These are phyloP conservation scores for Phialocephala sp. DNA, from an alignment of 2,329 filamentous ascomycete species.

Conservation along the genomic window DNA sequence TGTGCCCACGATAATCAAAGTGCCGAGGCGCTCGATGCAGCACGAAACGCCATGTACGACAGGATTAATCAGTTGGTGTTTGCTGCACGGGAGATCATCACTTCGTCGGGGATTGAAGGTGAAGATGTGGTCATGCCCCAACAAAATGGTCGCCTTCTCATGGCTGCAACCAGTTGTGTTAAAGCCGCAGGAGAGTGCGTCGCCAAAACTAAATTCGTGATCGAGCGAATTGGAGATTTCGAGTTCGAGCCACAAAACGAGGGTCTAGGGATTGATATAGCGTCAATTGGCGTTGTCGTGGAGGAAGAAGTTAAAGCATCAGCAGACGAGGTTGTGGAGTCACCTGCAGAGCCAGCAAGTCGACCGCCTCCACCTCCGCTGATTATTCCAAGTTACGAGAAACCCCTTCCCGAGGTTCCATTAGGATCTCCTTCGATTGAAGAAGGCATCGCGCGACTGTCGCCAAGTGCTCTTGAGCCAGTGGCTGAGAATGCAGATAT, in stretches of 20 bases:
- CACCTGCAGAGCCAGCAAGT: constrained; percentile 42
- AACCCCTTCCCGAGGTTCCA: constrained; percentile 72
- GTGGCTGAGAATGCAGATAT: constrained; percentile 29
- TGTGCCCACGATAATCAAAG: constrained; percentile 76
- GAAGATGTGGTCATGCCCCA: constrained; percentile 80
- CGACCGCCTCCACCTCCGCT: constrained; percentile 52
- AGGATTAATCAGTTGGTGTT: constrained; percentile 80
- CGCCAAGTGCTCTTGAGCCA: constrained; percentile 25
- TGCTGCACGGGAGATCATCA: constrained; percentile 80
- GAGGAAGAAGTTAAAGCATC: constrained; percentile 36
- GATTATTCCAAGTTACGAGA: constrained; percentile 60
- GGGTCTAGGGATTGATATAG: constrained; percentile 58
- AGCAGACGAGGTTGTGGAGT: constrained; percentile 17
- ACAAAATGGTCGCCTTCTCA: constrained; percentile 75
- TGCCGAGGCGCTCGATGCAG: constrained; percentile 68
- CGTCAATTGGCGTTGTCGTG: constrained; percentile 43
- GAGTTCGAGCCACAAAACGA: constrained; percentile 67
- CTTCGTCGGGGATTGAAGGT: constrained; percentile 68
- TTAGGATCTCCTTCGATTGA: constrained; percentile 43
- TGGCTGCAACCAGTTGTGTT: constrained; percentile 85
- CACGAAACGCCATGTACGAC: constrained; percentile 78
- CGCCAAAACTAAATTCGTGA: constrained; percentile 80
- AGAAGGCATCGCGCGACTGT: constrained; percentile 17
- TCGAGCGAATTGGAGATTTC: constrained; percentile 90
- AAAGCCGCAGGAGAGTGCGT: constrained; percentile 91